These are phyloP conservation scores for Jatropha curcas DNA, from an alignment of 345 rosid genomes.

Conservation along the genomic window DNA sequence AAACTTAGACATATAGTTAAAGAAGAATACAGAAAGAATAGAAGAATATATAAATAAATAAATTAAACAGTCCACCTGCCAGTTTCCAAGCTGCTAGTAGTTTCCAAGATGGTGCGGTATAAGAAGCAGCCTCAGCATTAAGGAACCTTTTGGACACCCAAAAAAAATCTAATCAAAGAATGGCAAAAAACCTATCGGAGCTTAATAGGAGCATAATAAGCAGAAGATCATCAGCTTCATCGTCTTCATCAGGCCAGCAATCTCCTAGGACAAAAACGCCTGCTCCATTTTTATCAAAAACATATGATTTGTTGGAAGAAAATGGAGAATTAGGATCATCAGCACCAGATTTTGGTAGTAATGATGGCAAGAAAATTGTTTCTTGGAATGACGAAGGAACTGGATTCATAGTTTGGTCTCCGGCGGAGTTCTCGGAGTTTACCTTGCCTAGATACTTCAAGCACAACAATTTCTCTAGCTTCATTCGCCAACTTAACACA, in stretches of 20 bases:
- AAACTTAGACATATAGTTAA: background rate
- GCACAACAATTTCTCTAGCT: conserved; percentile 37
- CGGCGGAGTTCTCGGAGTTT: conserved; percentile 27
- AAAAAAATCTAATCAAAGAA: background rate
- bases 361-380: conserved; percentile 11
- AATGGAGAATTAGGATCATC: background rate
- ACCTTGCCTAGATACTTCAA: conserved; percentile 33
- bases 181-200: background rate
- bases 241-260: background rate
- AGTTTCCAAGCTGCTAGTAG: conserved; percentile 18
- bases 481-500: conserved; percentile 38
- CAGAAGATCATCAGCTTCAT: conserved; percentile 1
- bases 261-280: conserved; percentile 34
- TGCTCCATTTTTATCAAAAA: conserved; percentile 27
- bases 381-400: conserved; percentile 33
- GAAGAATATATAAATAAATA: no score
- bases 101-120: conserved; percentile 15
- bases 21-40: background rate
- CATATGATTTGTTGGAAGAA: conserved; percentile 29
- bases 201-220: background rate
- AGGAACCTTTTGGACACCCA: conserved; percentile 6
- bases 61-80: conserved; percentile 6
- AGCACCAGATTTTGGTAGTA: background rate
- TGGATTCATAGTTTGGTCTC: conserved; percentile 34
- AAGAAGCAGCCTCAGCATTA: conserved; percentile 13